phyloP scores from a whole-genome alignment of 2,329 filamentous ascomycete genomes.

The Purpureocillium takamizusanense region DNA sequence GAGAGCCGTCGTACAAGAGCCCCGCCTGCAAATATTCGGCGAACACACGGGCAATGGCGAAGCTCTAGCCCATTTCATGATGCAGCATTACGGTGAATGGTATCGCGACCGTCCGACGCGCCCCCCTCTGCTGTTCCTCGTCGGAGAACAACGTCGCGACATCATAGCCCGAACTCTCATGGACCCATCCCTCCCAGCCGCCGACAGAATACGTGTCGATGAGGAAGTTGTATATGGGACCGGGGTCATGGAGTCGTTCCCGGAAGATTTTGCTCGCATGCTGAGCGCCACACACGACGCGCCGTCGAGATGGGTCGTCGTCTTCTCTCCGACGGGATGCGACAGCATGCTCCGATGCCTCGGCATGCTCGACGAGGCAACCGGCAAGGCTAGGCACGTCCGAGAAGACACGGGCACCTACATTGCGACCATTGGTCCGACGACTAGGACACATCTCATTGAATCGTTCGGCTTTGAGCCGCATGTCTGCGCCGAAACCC shows the following conservation, averaged over 20 bases:
- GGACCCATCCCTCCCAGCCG: conserved; percentile 37
- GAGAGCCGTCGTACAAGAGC: conserved; percentile 37
- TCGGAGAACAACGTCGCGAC: conserved; percentile 83
- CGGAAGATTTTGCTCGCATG: conserved; percentile 48
- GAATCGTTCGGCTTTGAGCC: conserved; percentile 57
- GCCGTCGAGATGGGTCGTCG: conserved; percentile 59
- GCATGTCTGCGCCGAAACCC: conserved; percentile 72
- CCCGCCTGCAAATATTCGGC: conserved; percentile 59
- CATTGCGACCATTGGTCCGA: conserved; percentile 87
- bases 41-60: conserved; percentile 81
- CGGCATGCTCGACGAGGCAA: conserved; percentile 38
- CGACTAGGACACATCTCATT: conserved; percentile 68
- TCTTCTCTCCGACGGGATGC: conserved; percentile 61
- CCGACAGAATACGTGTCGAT: conserved; percentile 54
- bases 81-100: conserved; percentile 61
- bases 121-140: conserved; percentile 71
- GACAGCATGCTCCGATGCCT: conserved; percentile 49
- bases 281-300: conserved; percentile 35
- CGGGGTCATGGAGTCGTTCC: conserved; percentile 71
- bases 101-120: conserved; percentile 34
- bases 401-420: conserved; percentile 38
- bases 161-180: conserved; percentile 79
- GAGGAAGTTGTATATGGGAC: conserved; percentile 86
- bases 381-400: conserved; percentile 25
- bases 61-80: conserved; percentile 66